These are phyloP conservation scores for Durotheca rogersii DNA, from an alignment of 495 filamentous ascomycete species.

Conservation along the genomic window DNA sequence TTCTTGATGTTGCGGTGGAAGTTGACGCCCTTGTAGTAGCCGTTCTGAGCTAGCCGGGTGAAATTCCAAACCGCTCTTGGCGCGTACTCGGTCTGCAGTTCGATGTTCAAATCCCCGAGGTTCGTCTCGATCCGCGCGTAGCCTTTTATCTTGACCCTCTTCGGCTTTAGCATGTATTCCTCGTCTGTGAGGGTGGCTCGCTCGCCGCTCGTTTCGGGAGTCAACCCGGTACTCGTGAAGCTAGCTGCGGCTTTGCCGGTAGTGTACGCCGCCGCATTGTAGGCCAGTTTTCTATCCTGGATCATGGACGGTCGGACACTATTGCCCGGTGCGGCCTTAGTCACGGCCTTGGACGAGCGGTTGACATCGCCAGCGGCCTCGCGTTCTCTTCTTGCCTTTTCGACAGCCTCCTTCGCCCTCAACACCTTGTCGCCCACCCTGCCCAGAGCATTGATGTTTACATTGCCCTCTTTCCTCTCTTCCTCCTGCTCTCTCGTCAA, in stretches of 20 bases:
- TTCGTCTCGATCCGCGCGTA: slow-evolving; percentile 88
- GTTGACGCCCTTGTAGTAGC: slow-evolving; percentile 77
- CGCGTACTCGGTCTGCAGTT: slow-evolving; percentile 86
- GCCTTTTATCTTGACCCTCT: slow-evolving; percentile 81
- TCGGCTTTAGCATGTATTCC: slow-evolving; percentile 91
- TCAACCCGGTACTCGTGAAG: slow-evolving; percentile 91
- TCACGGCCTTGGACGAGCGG: slow-evolving; percentile 44
- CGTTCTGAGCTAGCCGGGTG: slow-evolving; percentile 79
- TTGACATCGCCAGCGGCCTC: slow-evolving; percentile 53
- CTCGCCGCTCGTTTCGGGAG: slow-evolving; percentile 83
- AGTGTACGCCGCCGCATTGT: slow-evolving; percentile 87
- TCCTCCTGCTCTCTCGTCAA: slow-evolving; percentile 52
- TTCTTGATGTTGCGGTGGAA: slow-evolving; percentile 93
- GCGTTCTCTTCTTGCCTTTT: slow-evolving; percentile 66
- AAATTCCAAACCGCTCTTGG: slow-evolving; percentile 98
- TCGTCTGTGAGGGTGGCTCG: slow-evolving; percentile 85
- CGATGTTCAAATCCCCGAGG: slow-evolving; percentile 79
- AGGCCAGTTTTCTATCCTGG: slow-evolving; percentile 57
- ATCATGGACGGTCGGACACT: slow-evolving; percentile 40
- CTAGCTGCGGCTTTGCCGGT: slow-evolving; percentile 90
- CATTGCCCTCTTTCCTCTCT: slow-evolving; percentile 61
- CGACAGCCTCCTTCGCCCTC: slow-evolving; percentile 87
- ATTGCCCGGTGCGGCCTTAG: slow-evolving; percentile 42
- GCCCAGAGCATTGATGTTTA: slow-evolving; percentile 76
- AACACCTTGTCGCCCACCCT: slow-evolving; percentile 80